Percentiles rank a stretch among this genome's conserved stretches.
These are phyloP conservation scores for Secale cereale DNA, from an alignment of 176 grass and related monocot genomes.

Conservation along the genomic window DNA sequence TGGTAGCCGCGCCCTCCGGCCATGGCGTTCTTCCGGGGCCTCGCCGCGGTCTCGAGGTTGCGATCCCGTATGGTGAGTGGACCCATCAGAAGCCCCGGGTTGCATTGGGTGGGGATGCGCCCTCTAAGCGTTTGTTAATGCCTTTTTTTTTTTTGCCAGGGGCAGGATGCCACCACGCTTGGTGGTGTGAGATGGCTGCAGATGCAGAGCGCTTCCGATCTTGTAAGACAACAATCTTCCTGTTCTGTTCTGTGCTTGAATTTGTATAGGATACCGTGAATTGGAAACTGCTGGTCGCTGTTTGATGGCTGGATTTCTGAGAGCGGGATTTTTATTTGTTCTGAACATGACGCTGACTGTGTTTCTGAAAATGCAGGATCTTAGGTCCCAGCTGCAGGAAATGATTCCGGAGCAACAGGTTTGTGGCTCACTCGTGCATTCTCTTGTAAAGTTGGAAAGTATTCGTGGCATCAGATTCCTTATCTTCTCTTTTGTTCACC, in stretches of 20 bases:
- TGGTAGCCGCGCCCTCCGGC: slow-evolving; percentile 33
- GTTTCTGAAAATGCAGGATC: slow-evolving; percentile 72
- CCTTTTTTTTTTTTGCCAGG: slow-evolving; percentile 33
- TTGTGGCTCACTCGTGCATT: background rate
- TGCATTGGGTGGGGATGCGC: background rate
- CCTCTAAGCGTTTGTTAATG: background rate
- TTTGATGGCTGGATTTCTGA: background rate
- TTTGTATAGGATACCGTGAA: background rate
- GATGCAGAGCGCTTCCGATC: slow-evolving; percentile 77
- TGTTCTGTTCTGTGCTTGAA: background rate
- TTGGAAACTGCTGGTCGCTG: background rate
- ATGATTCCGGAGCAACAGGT: slow-evolving; percentile 99
- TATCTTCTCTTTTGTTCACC: background rate
- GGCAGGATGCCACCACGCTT: slow-evolving; percentile 69
- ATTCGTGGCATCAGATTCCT: slow-evolving; percentile 26
- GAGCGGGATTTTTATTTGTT: background rate
- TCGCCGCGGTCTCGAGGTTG: slow-evolving; percentile 56
- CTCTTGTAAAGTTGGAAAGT: slow-evolving; percentile 10
- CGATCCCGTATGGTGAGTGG: slow-evolving; percentile 69
- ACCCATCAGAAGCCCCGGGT: background rate
- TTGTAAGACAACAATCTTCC: slow-evolving; percentile 39
- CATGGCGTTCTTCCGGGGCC: slow-evolving; percentile 77
- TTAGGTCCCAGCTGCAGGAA: slow-evolving; percentile 88
- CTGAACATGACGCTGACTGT: background rate
- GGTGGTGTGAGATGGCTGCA: slow-evolving; percentile 93